Base-by-base conservation (phyloP, 2,329 filamentous ascomycete genomes). In the Fusarium coicis region DNA sequence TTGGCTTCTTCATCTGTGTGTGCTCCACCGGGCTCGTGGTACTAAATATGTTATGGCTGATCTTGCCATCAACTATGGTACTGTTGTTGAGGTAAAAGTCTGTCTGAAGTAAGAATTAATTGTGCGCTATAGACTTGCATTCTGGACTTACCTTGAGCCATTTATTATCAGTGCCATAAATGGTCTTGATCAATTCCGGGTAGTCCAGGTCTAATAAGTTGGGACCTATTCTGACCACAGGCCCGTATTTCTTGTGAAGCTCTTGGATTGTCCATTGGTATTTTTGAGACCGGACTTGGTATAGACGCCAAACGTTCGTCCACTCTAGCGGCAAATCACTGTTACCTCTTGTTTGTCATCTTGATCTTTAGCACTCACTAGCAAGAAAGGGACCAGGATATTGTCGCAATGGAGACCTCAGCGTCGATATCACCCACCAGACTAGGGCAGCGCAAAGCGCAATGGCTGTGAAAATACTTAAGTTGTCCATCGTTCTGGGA, bases 181-280 rank as follows among this genome's bases (percentile, higher is more conserved):
- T 66, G 1, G 78, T 79, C 59, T 81, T 81, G 61, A 81, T 78
- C 65, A 84, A 61, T 23, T 80, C 78, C 4, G 83, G 82, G 4
- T 78, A 71, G 60, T 83, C 80, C 10, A 85, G 68, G 39, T 81
- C 80, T 4, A 85, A 56, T 14, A 80, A 65, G 58, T 84, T 84
- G 11, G 84, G 84, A 2, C 78, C 82, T 21, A 84, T 80, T 8
- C 81, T 80, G 8, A 85, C 81, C 12, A 84, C 78, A 0, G 82
- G 82, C 0, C 84, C 83, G 66, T 84, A 80, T 56, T 80, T 79
- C 10, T 79, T 73, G 53, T 84, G 83, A 10, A 84, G 77, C 23
- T 78, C 68, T 34, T 81, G 77, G 44, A 80, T 76, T 15, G 21
- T 82, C 74, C 80, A 10, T 74, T 73, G 15, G 79, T 79, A 21